These are phyloP conservation scores for Fusarium incarnatum DNA, from an alignment of 2,329 filamentous ascomycete species.

Conservation along the genomic window DNA sequence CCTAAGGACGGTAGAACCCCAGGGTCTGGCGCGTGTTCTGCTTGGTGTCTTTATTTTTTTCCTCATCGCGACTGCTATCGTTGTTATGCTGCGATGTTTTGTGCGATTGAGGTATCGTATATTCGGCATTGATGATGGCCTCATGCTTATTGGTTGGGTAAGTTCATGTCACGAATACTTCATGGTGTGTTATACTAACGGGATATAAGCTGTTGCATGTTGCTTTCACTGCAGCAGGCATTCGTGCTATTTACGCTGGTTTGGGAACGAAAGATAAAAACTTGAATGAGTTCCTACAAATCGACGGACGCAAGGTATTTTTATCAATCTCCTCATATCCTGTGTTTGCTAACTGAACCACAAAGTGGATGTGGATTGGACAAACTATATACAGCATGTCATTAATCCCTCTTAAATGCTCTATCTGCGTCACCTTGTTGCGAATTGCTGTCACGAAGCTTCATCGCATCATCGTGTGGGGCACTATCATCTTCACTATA, in stretches of 20 bases:
- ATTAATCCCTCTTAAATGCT: constrained; percentile 24
- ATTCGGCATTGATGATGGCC: constrained; percentile 28
- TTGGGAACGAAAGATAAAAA: constrained; percentile 17
- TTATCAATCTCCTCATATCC: neutral
- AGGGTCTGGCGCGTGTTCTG: neutral
- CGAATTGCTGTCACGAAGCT: constrained; percentile 26
- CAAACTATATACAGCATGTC: constrained; percentile 20
- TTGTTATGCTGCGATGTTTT: constrained; percentile 14
- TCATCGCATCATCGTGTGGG: constrained; percentile 30
- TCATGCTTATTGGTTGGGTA: constrained; percentile 38
- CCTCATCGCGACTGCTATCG: neutral
- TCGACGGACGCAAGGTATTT: neutral
- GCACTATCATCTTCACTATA: constrained; percentile 1
- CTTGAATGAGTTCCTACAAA: constrained; percentile 15
- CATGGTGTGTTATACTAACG: neutral
- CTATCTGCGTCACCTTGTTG: constrained; percentile 31
- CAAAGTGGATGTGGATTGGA: constrained; percentile 29
- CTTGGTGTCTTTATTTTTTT: constrained; percentile 10
- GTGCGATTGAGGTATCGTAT: constrained; percentile 2
- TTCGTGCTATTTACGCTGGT: constrained; percentile 4
- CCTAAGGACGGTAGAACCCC: neutral
- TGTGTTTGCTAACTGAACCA: neutral
- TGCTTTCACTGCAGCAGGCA: neutral
- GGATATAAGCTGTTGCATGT: constrained; percentile 20
- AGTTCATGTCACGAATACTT: neutral